Base-by-base conservation (phyloP, 805 yeast genomes). In the Kodamaea leandrae region DNA sequence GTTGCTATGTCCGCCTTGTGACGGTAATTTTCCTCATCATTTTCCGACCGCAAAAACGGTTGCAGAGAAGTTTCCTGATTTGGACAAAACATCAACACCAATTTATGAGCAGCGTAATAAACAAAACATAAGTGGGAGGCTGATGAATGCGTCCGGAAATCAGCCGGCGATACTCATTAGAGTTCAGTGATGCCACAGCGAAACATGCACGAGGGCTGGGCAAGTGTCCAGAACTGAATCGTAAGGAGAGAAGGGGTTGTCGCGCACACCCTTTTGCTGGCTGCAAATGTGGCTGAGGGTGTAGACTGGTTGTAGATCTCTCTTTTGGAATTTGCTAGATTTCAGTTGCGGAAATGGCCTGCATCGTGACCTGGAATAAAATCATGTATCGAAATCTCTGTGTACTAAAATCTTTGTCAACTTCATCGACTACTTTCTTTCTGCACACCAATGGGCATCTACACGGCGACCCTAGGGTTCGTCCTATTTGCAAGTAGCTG, bases 401-500 rank as follows among this genome's bases (percentile, higher is more conserved):
- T n/a, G n/a, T n/a, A n/a, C n/a, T n/a, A n/a, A n/a, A n/a, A n/a
- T n/a, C n/a, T n/a, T n/a, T n/a, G n/a, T n/a, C 13, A 6, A 25
- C 13, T 25, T 25, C 14, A 25, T 9, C 7, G 8, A 9, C 5
- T 7, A 25, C 6, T 5, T 25, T n/a, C 13, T 5, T 7, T 7
- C 9, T 14, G n/a, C 13, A 5, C n/a, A 6, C n/a, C 13, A 10
- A 30, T 30, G 33, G 33, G 13, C 33, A 30, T 30, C 13, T 30
- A 30, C 21, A 30, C 10, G 21, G 33, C 33, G 10, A 13, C 33
- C 13, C 6, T 30, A 6, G 33, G 33, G 7, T 30, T 20, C 21
- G 20, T 38, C 7, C 28, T 38, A 18, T 38, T 38, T 24, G 32
- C 41, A 18, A 23, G 18, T 10, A 38, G 41, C 32, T 24, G 32